These are phyloP conservation scores for Pogostemon cablin DNA, from an alignment of 257 asterid genomes.

Conservation along the genomic window DNA sequence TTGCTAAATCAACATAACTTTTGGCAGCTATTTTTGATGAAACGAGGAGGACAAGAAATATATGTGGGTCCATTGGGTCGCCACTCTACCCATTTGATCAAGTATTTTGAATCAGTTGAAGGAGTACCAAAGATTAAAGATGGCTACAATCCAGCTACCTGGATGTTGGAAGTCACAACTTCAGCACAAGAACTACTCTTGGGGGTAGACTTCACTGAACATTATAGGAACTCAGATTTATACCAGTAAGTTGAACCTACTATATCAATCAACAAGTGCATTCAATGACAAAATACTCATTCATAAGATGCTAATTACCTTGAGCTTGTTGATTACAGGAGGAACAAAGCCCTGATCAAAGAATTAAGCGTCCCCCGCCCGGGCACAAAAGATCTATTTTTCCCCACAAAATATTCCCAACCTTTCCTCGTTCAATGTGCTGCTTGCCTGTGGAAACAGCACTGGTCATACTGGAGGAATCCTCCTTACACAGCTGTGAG, in stretches of 20 bases:
- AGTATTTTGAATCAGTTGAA: slow-evolving; percentile 50
- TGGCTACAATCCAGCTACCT: slow-evolving; percentile 71
- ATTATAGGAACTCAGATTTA: slow-evolving; percentile 54
- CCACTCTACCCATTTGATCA: slow-evolving; percentile 48
- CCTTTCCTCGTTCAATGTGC: slow-evolving; percentile 62
- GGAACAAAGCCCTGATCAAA: slow-evolving; percentile 65
- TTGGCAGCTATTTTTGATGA: slow-evolving; percentile 59
- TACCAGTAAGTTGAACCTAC: slow-evolving; percentile 37
- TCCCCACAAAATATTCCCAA: slow-evolving; percentile 64
- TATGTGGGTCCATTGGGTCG: slow-evolving; percentile 58
- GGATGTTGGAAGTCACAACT: slow-evolving; percentile 75
- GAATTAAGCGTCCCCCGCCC: slow-evolving; percentile 75
- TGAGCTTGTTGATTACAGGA: slow-evolving; percentile 41
- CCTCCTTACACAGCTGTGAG: slow-evolving; percentile 78
- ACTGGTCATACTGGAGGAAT: slow-evolving; percentile 89
- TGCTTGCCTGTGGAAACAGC: slow-evolving; percentile 94
- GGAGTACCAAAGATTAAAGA: slow-evolving; percentile 60
- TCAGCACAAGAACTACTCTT: slow-evolving; percentile 52
- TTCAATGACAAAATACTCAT: not conserved
- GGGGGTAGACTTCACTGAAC: slow-evolving; percentile 53
- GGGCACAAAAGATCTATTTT: slow-evolving; percentile 62
- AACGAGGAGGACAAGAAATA: slow-evolving; percentile 64
- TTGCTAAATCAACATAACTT: slow-evolving; percentile 24
- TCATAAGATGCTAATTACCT: not conserved
- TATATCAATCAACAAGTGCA: not conserved